phyloP scores from a whole-genome alignment of 2,329 filamentous ascomycete species.

The Sclerotinia trifoliorum region DNA sequence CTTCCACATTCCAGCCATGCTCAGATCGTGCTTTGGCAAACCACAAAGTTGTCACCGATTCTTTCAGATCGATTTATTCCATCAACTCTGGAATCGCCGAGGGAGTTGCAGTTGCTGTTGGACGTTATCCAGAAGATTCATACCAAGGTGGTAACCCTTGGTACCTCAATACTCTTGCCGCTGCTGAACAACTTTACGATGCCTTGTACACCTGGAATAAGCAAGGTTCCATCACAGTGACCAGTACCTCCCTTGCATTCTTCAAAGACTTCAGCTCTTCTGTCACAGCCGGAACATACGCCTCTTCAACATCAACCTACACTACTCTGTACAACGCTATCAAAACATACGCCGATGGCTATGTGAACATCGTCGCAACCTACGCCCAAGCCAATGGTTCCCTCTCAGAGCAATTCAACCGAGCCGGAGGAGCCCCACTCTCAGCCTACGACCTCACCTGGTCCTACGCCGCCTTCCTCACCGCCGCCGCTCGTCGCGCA shows the following conservation, averaged over 20 bases:
- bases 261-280: constrained; percentile 64
- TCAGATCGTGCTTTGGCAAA: constrained; percentile 62
- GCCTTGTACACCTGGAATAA: constrained; percentile 70
- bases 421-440: constrained; percentile 51
- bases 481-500: constrained; percentile 56
- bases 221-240: constrained; percentile 62
- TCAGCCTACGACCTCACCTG: constrained; percentile 69
- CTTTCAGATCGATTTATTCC: constrained; percentile 68
- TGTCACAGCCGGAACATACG: constrained; percentile 62
- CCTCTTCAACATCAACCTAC: constrained; percentile 57
- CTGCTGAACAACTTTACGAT: constrained; percentile 77
- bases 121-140: constrained; percentile 68
- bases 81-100: constrained; percentile 65
- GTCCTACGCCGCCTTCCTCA: constrained; percentile 71
- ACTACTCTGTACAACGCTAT: constrained; percentile 63
- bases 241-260: constrained; percentile 64
- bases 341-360: constrained; percentile 61
- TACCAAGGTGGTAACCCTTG: constrained; percentile 81
- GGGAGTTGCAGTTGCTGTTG: constrained; percentile 60
- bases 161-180: constrained; percentile 74
- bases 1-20: constrained; percentile 69
- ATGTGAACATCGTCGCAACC: constrained; percentile 48
- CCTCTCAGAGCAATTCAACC: constrained; percentile 65
- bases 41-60: constrained; percentile 72
- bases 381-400: constrained; percentile 60